Evolutionary conservation across 805 yeast genomes (phyloP), one percentile per base, ranked within the genome.

Genomic region (Yarrowia porcina): DNA sequence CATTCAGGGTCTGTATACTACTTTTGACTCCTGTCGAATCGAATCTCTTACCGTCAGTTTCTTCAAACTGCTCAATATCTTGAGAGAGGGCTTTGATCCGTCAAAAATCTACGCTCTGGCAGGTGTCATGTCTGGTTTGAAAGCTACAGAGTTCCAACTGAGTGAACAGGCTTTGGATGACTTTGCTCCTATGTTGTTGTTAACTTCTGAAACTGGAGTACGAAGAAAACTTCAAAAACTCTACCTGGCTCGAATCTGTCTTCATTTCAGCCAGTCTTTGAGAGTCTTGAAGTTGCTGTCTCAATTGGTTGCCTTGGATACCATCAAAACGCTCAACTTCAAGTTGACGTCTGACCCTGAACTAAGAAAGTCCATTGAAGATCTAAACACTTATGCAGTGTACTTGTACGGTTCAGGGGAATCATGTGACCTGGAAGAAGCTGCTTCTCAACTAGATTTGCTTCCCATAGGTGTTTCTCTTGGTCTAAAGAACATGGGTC

Each of bases 341-440:
- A 35, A 36, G 33, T 32, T 52, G 13, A 25, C 59, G 13, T 17
- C 44, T 5, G 88, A 90, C 87, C 85, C 93, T 80, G 92, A 90
- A 83, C 90, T 88, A 80, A 87, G 93, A 82, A 80, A 82, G 74
- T 83, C 90, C 79, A 88, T 90, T 80, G 97, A 90, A 76, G 96
- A 90, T 83, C 87, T 92, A 25, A 12, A 42, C 33, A 36, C 32
- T 15, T 52, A 52, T 8, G 59, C 59, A 1, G 12, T 52, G 25
- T 52, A 52, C 44, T 17, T 52, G 25, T 52, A 36, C 33, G 59
- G 59, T 5, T 52, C 59, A 7, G 44, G 59, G 0, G 59, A 52
- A 33, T 6, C 32, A 6, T 23, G 42, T 13, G n/a, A 52, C 10
- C 13, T 52, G 9, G 44, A n/a, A 5, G 59, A 36, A 10, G 59